A percentile compares a stretch with the other conserved stretches of the same genome.
These are phyloP conservation scores for Auricularia sp. DNA, from an alignment of 768 basidiomycete genomes.

Conservation along the genomic window DNA sequence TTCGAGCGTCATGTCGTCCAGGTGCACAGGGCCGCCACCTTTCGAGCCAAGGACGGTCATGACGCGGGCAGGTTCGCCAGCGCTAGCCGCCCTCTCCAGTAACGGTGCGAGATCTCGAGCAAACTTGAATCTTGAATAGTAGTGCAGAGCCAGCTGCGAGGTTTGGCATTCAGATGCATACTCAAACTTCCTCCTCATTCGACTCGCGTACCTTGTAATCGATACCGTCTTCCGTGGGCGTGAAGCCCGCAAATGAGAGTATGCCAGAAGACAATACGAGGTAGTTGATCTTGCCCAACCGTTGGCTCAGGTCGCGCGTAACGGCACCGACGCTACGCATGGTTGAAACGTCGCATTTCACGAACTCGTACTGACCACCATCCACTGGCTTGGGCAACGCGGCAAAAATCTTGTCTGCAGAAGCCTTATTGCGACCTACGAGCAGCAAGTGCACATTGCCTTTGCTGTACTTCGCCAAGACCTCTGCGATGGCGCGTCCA, in stretches of 20 bases:
- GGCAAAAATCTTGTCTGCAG: slow-evolving; percentile 12
- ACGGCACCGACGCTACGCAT: slow-evolving; percentile 12
- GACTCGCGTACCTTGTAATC: slow-evolving; percentile 5
- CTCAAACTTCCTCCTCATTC: background rate
- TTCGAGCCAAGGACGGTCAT: background rate
- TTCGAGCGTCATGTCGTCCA: slow-evolving; percentile 4
- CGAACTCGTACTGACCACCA: slow-evolving; percentile 20
- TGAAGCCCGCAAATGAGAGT: slow-evolving; percentile 3
- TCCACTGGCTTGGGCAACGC: slow-evolving; percentile 7
- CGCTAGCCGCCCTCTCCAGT: slow-evolving; percentile 33
- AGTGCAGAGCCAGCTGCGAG: slow-evolving; percentile 24
- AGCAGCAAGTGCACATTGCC: slow-evolving; percentile 14
- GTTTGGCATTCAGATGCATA: background rate
- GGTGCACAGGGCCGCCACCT: background rate
- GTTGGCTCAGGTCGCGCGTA: slow-evolving; percentile 4
- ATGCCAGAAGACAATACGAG: slow-evolving; percentile 7
- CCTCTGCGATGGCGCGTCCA: slow-evolving; percentile 4
- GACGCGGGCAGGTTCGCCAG: slow-evolving; percentile 24
- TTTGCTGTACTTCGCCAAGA: slow-evolving; percentile 7
- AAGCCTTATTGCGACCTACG: slow-evolving; percentile 10
- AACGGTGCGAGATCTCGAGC: slow-evolving; percentile 36
- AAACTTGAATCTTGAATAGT: slow-evolving; percentile 46
- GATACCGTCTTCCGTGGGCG: slow-evolving; percentile 9
- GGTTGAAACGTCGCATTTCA: slow-evolving; percentile 17
- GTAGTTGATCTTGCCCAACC: slow-evolving; percentile 11